These are phyloP conservation scores for Intubia oerlemansii DNA, from an alignment of 2,329 filamentous ascomycete genomes.

Conservation along the genomic window DNA sequence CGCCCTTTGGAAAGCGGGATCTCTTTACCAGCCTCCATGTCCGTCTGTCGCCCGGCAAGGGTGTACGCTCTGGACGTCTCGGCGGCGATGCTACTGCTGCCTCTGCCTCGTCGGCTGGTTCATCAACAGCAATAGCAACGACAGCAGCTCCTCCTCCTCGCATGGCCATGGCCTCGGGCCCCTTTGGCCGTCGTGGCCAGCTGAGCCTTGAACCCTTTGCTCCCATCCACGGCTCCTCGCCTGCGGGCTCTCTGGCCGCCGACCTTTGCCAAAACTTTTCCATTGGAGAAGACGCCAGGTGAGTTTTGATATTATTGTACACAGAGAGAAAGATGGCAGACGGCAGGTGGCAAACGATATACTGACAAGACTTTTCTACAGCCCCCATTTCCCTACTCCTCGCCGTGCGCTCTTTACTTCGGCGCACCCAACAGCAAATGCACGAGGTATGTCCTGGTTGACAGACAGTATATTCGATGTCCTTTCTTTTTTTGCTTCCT, in stretches of 20 bases:
- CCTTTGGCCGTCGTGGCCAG: conserved; percentile 64
- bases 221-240: conserved; percentile 64
- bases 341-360: conserved; percentile 40
- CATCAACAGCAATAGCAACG: not conserved
- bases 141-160: not conserved
- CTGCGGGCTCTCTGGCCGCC: conserved; percentile 72
- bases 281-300: conserved; percentile 47
- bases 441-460: no score
- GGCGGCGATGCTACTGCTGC: no score
- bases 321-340: no score
- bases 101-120: no score
- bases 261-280: conserved; percentile 95
- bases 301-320: not conserved
- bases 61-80: conserved; percentile 1
- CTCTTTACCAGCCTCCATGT: conserved; percentile 28
- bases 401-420: conserved; percentile 69
- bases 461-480: no score
- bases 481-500: no score
- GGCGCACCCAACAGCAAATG: conserved; percentile 9
- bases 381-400: conserved; percentile 64
- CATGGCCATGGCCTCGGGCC: no score
- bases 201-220: conserved; percentile 56
- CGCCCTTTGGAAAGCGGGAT: conserved; percentile 37
- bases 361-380: conserved; percentile 16
- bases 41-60: conserved; percentile 24